Percentiles rank a stretch among this genome's conserved stretches.
These are phyloP conservation scores for Glonium stellatum DNA, from an alignment of 495 filamentous ascomycete species.

Conservation along the genomic window DNA sequence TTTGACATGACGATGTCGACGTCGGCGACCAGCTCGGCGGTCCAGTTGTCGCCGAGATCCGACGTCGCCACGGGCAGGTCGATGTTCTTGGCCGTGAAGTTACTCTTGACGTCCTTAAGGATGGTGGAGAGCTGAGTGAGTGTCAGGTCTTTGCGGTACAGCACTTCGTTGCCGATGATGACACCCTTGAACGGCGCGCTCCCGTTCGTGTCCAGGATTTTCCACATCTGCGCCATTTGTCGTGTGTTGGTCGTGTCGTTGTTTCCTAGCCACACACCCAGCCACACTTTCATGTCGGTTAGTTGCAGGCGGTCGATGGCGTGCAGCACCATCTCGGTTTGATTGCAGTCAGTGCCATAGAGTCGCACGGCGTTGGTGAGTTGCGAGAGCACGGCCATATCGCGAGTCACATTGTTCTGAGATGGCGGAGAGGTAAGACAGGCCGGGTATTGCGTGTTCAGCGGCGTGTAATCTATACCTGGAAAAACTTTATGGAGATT, in stretches of 20 bases:
- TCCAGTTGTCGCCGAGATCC: constrained; percentile 90
- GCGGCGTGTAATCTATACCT: constrained; percentile 93
- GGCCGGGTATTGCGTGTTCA: constrained; percentile 82
- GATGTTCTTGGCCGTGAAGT: constrained; percentile 60
- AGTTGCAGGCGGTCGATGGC: constrained; percentile 68
- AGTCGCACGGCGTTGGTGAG: constrained; percentile 83
- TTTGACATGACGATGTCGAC: constrained; percentile 94
- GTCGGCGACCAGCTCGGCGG: constrained; percentile 51
- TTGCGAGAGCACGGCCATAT: constrained; percentile 85
- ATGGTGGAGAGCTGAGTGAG: constrained; percentile 55
- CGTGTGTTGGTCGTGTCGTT: constrained; percentile 79
- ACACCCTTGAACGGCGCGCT: constrained; percentile 69
- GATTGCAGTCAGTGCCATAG: constrained; percentile 97
- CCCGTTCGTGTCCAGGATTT: constrained; percentile 63
- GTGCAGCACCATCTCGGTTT: constrained; percentile 89
- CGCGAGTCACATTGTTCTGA: constrained; percentile 90
- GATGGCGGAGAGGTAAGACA: constrained; percentile 71
- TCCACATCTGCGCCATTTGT: constrained; percentile 74
- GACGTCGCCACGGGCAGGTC: constrained; percentile 76
- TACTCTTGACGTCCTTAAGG: constrained; percentile 58
- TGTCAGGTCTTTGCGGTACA: constrained; percentile 72
- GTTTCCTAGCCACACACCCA: constrained; percentile 86
- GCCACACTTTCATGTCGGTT: constrained; percentile 81
- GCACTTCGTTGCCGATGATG: constrained; percentile 90
- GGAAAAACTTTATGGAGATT: constrained; percentile 89